Percentiles rank a stretch among this genome's conserved stretches.
Conservation (phyloP, 2,329 filamentous ascomycete genomes). For the Madurella mycetomatis region DNA sequence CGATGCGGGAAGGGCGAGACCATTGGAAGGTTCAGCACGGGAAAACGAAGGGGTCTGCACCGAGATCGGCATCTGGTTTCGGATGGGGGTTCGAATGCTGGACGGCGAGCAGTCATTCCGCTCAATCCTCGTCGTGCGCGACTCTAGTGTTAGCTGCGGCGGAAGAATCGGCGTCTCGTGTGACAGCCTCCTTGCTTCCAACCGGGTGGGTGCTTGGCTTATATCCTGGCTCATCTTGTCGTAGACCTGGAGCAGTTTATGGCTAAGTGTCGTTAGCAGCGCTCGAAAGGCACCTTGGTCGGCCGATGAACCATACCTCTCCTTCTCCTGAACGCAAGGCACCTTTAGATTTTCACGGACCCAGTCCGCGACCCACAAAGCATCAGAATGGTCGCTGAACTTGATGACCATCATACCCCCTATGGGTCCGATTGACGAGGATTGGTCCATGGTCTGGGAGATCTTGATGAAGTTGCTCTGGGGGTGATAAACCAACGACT, state of each 20-base stretch:
- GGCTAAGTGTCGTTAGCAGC: not conserved
- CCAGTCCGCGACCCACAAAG: conserved; percentile 11
- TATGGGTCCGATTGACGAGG: not conserved
- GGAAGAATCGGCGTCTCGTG: not conserved
- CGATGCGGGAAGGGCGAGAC: not conserved
- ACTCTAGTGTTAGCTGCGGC: not conserved
- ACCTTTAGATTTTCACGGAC: not conserved
- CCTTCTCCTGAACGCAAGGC: not conserved
- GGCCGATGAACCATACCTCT: conserved; percentile 2
- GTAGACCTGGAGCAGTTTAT: conserved; percentile 1
- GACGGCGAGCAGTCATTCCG: not conserved
- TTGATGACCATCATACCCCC: conserved; percentile 13
- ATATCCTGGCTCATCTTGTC: not conserved
- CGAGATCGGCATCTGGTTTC: conserved; percentile 12
- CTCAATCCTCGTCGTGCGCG: not conserved
- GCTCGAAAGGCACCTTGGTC: too few relatives aligned
- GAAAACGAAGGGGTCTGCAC: not conserved
- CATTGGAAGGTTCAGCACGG: not conserved
- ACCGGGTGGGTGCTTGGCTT: not conserved
- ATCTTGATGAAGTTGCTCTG: conserved; percentile 16
- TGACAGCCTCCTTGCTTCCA: not conserved
- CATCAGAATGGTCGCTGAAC: conserved; percentile 10
- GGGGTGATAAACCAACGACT: conserved; percentile 9
- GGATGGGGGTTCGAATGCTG: conserved; percentile 4
- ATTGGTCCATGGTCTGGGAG: conserved; percentile 9